Base-by-base conservation (phyloP, 805 yeast species). In the Schwanniomyces occidentalis region DNA sequence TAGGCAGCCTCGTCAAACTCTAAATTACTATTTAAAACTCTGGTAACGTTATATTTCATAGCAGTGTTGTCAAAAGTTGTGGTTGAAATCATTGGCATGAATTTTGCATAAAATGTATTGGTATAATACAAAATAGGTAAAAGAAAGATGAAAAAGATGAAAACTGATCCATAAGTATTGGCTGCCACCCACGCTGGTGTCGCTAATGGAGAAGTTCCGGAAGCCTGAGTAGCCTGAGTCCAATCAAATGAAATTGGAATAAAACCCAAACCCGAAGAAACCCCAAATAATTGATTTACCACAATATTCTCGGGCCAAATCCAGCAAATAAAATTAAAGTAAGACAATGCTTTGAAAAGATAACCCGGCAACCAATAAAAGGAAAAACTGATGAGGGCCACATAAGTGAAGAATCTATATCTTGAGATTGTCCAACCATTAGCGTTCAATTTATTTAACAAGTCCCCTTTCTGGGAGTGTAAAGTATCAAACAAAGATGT, bases 281-380 rank as follows among this genome's bases (percentile, higher is more conserved):
- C 65, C 31, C 91, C 91, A 45, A 82, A 82, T 12, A 83, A 61
- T 49, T 78, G 83, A 46, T 78, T 80, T 14, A 82, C 70, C n/a
- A 71, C 69, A 34, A 73, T 73, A 51, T 78, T 78, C 27, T 76
- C 56, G n/a, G 77, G 76, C n/a, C 52, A 68, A 30, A 79, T 78
- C 88, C 89, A 82, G 14, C 82, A 68, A 26, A 80, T 74, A 69
- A 82, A 79, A 4, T 80, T 74, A 49, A 84, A 79, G 44, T 68
- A 64, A 2, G 84, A 73, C 40, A 83, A 59, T 10, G 76, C 84
- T 19, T 69, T 69, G 57, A 78, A 76, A 25, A 82, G 58, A 51
- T 63, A 80, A 27, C 75, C 80, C 10, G 86, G 86, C 41, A 82
- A 47, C 76, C 80, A 80, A 44, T 73, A 70, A 69, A 78, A 80